These are phyloP conservation scores for Rhizopogon rudus DNA, from an alignment of 768 basidiomycete species.

Conservation along the genomic window DNA sequence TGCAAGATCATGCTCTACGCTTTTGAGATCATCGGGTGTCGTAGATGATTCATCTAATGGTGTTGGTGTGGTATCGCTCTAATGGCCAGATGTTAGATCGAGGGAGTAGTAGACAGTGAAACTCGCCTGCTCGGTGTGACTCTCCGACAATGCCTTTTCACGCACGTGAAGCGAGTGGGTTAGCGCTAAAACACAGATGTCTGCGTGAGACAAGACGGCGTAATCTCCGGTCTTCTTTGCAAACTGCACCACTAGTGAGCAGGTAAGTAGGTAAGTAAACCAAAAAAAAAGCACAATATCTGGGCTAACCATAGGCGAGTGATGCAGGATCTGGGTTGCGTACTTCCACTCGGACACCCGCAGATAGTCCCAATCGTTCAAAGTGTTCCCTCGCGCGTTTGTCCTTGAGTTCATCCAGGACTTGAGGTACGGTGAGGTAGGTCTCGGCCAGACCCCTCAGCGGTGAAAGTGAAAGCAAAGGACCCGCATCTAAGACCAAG, in stretches of 20 bases:
- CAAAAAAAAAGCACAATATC: not conserved
- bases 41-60: too few relatives aligned
- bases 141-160: slow-evolving; percentile 27
- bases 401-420: slow-evolving; percentile 87
- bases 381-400: slow-evolving; percentile 84
- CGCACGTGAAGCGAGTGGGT: slow-evolving; percentile 72
- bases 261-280: slow-evolving; percentile 7
- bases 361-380: slow-evolving; percentile 66
- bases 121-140: slow-evolving; percentile 25
- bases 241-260: slow-evolving; percentile 69
- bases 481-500: slow-evolving; percentile 91
- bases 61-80: not conserved
- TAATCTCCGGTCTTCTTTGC: slow-evolving; percentile 98
- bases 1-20: too few relatives aligned
- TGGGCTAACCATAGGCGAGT: slow-evolving; percentile 51
- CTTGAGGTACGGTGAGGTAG: slow-evolving; percentile 87
- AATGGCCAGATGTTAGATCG: not conserved
- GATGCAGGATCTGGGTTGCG: slow-evolving; percentile 66
- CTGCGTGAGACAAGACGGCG: slow-evolving; percentile 83
- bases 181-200: slow-evolving; percentile 87
- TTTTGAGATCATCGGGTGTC: too few relatives aligned
- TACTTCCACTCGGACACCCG: slow-evolving; percentile 72
- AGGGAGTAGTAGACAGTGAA: not conserved
- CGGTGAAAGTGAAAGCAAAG: slow-evolving; percentile 83
- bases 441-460: slow-evolving; percentile 83